Base-by-base conservation (phyloP, 73 alveolate genomes). In the Paramecium pentaurelia region DNA sequence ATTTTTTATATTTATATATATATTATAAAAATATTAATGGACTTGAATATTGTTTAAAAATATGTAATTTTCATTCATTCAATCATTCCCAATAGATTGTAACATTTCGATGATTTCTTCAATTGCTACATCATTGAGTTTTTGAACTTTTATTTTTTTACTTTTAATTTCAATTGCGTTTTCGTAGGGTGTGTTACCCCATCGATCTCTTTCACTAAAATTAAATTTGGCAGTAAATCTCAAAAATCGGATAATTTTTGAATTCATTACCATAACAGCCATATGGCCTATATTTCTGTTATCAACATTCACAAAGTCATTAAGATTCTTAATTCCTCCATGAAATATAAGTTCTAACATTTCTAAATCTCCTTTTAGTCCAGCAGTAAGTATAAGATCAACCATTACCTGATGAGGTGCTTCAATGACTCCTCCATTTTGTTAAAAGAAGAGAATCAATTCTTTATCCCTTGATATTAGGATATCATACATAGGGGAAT, bases 391-490 rank as follows among this genome's bases (percentile, higher is more conserved):
- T 32, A 87, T 25, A 11, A 87, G 64, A 68, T 87, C 85, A 0
- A 75, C 85, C 16, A 86, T 38, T 16, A 60, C 71, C 11, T 86
- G 37, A 16, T 86, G 64, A n/a, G 80, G 88, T 30, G 88, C 93
- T 60, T 60, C 71, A 2, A 86, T 86, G 8, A 60, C 32, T 11
- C 93, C 93, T 20, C 93, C 93, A 38, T 86, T 38, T 60, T 86
- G 18, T 36, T 60, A 36, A 8, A 86, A 64, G 40, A 86, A 30
- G 27, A 60, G 60, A 14, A 86, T 45, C 32, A 86, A 28, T 38
- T 58, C 49, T 86, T 86, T 86, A 60, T 86, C 71, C 16, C 59
- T 30, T 32, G 20, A 11, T 11, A 86, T 22, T 8, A 86, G 45
- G 8, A 60, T 44, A 5, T 86, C 93, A 86, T 60, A 86, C 40